These are phyloP conservation scores for Colletotrichum sp. DNA, from an alignment of 2,329 filamentous ascomycete species.

Conservation along the genomic window DNA sequence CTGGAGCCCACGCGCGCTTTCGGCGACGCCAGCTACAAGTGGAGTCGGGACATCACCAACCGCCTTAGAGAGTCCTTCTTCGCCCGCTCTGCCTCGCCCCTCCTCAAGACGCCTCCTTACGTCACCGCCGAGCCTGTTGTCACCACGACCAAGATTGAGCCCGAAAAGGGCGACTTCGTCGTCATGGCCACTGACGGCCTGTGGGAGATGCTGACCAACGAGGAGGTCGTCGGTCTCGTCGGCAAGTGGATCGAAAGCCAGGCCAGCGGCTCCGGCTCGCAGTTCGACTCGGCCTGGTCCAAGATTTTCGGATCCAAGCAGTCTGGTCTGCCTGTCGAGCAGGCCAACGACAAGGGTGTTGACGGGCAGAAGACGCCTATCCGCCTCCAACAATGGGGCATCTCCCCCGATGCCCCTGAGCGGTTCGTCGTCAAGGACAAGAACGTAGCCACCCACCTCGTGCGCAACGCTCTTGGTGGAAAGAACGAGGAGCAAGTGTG, in stretches of 20 bases:
- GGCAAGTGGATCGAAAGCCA: constrained; percentile 96
- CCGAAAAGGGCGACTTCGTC: constrained; percentile 89
- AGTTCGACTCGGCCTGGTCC: constrained; percentile 73
- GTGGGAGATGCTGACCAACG: constrained; percentile 99
- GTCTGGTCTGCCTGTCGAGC: constrained; percentile 76
- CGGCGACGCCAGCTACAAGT: constrained; percentile 97
- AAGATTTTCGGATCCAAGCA: constrained; percentile 61
- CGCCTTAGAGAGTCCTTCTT: constrained; percentile 88
- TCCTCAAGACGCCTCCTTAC: constrained; percentile 91
- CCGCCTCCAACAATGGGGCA: constrained; percentile 88
- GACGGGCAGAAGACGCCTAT: constrained; percentile 87
- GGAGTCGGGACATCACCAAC: constrained; percentile 83
- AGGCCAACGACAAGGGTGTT: constrained; percentile 46
- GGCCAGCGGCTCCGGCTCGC: constrained; percentile 56
- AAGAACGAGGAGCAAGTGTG: constrained; percentile 93
- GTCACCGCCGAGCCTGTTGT: constrained; percentile 96
- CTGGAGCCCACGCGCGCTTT: constrained; percentile 94
- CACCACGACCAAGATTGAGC: constrained; percentile 90
- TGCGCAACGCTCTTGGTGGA: constrained; percentile 92
- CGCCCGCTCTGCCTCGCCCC: constrained; percentile 74
- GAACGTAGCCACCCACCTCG: constrained; percentile 94
- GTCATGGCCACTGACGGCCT: constrained; percentile 96
- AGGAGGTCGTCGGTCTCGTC: constrained; percentile 95
- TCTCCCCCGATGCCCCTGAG: constrained; percentile 72
- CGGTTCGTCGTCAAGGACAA: constrained; percentile 95